These are phyloP conservation scores for Candida neerlandica DNA, from an alignment of 1,139 yeast genomes.

Conservation along the genomic window DNA sequence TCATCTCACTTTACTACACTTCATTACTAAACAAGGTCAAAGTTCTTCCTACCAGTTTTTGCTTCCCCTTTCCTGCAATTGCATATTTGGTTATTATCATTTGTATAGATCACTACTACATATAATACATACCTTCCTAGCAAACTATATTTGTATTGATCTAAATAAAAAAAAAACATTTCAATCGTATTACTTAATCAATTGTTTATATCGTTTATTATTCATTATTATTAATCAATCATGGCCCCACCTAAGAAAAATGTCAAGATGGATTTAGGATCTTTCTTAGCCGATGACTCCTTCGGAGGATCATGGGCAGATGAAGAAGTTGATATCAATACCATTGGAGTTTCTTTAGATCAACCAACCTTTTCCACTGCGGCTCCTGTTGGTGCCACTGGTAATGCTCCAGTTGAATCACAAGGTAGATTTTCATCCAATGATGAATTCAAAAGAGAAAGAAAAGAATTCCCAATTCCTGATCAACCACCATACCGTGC, in stretches of 20 bases:
- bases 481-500: constrained; percentile 92
- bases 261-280: constrained; percentile 53
- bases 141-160: neutral
- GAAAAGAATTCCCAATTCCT: constrained; percentile 83
- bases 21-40: neutral
- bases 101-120: neutral
- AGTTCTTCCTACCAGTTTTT: neutral
- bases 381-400: constrained; percentile 22
- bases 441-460: constrained; percentile 31
- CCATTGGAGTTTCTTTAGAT: constrained; percentile 49
- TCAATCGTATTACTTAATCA: neutral
- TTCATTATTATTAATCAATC: constrained; percentile 14
- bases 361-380: constrained; percentile 27
- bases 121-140: too few relatives aligned
- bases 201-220: neutral
- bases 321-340: constrained; percentile 57
- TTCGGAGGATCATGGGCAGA: constrained; percentile 62
- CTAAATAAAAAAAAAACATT: neutral
- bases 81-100: neutral
- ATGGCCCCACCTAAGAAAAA: constrained; percentile 47
- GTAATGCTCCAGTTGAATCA: constrained; percentile 8
- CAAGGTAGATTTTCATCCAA: constrained; percentile 8
- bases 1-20: constrained; percentile 1
- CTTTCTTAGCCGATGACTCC: constrained; percentile 52
- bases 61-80: neutral